These are phyloP conservation scores for Neurospora pannonica DNA, from an alignment of 495 filamentous ascomycete species.

Conservation along the genomic window DNA sequence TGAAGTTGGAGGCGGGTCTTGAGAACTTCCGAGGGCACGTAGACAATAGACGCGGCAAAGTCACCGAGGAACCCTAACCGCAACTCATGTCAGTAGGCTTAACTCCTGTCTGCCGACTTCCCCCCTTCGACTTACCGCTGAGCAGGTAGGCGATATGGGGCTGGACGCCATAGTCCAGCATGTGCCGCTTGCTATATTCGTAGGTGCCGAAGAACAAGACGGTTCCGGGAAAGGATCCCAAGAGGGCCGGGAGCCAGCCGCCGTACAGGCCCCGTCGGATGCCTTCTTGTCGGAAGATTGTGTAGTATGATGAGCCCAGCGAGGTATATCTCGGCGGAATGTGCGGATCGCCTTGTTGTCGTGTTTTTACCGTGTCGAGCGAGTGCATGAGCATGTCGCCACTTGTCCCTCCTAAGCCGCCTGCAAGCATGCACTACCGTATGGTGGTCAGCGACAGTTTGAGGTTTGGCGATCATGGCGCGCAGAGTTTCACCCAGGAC, in stretches of 20 bases:
- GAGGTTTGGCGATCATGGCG: not conserved
- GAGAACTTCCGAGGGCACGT: conserved; percentile 92
- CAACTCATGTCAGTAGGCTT: conserved; percentile 13
- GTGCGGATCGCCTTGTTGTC: conserved; percentile 91
- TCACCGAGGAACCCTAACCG: conserved; percentile 75
- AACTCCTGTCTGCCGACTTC: not conserved
- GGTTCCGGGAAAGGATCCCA: conserved; percentile 90
- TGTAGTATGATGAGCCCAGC: conserved; percentile 79
- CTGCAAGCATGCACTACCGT: conserved; percentile 82
- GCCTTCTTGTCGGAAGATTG: conserved; percentile 88
- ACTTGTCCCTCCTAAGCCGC: conserved; percentile 79
- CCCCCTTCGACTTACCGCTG: conserved; percentile 46
- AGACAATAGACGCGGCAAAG: conserved; percentile 80
- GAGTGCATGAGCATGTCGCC: conserved; percentile 99
- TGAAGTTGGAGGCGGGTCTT: conserved; percentile 94
- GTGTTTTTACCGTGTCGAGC: conserved; percentile 97
- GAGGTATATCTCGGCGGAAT: conserved; percentile 86
- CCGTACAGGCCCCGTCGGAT: conserved; percentile 82
- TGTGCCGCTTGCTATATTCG: conserved; percentile 82
- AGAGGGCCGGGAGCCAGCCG: conserved; percentile 78
- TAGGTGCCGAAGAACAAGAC: conserved; percentile 94
- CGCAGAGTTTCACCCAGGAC: not conserved
- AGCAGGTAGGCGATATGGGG: conserved; percentile 74
- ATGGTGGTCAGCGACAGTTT: conserved; percentile 8
- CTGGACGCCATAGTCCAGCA: conserved; percentile 75